phyloP scores from a whole-genome alignment of 2,329 filamentous ascomycete species.

The Basipetospora sp. region DNA sequence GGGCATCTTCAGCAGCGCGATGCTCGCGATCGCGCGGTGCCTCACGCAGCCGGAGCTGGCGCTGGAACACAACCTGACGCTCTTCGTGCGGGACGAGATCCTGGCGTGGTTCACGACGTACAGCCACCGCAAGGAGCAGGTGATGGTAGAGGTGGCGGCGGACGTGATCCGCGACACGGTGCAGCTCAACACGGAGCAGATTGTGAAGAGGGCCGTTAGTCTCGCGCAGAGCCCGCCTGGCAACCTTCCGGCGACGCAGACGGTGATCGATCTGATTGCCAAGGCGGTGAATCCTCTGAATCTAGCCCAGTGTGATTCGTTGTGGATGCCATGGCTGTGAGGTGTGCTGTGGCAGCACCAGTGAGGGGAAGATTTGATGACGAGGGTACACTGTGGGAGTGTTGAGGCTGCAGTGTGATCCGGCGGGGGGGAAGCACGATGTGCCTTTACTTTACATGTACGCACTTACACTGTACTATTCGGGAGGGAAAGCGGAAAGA shows the following conservation, averaged over 20 bases:
- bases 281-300: slow-evolving; percentile 85
- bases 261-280: slow-evolving; percentile 86
- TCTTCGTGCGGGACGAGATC: slow-evolving; percentile 96
- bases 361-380: too few species aligned
- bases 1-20: slow-evolving; percentile 82
- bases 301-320: slow-evolving; percentile 70
- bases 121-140: slow-evolving; percentile 43
- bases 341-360: too few species aligned
- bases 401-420: too few species aligned
- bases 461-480: too few species aligned
- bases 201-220: slow-evolving; percentile 78
- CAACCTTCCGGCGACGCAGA: slow-evolving; percentile 88
- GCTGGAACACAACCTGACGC: slow-evolving; percentile 82
- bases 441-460: too few species aligned
- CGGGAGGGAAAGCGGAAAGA: too few species aligned
- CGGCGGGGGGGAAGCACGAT: too few species aligned
- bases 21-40: slow-evolving; percentile 93
- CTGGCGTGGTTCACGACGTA: slow-evolving; percentile 80
- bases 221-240: slow-evolving; percentile 64
- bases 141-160: slow-evolving; percentile 30
- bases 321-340: slow-evolving; percentile 96
- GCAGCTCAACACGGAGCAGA: slow-evolving; percentile 72
- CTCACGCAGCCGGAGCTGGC: slow-evolving; percentile 79
- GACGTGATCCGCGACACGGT: slow-evolving; percentile 64
- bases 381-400: too few species aligned